Conservation (phyloP, 2,329 filamentous ascomycete genomes). For the Sporothrix luriei region DNA sequence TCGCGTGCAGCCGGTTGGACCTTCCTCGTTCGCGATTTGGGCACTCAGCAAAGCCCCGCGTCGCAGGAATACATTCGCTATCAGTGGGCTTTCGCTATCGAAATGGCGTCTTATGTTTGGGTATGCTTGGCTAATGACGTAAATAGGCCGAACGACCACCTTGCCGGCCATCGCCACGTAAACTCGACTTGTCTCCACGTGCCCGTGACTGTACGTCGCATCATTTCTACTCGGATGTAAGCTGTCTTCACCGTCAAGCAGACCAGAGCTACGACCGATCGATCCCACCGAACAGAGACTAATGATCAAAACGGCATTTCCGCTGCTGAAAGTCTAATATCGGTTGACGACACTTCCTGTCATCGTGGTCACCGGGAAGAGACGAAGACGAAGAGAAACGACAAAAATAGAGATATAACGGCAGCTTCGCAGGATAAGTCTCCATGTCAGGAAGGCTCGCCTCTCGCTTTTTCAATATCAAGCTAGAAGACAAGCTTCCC, state of each 20-base stretch:
- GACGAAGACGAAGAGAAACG: not conserved
- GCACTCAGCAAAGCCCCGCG: conserved; percentile 1
- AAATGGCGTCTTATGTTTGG: not conserved
- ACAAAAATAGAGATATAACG: not conserved
- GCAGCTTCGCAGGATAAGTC: no score
- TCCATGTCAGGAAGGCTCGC: no score
- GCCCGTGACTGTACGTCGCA: conserved; percentile 4
- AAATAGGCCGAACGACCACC: not conserved
- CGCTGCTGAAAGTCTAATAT: not conserved
- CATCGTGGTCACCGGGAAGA: not conserved
- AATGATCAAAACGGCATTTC: not conserved
- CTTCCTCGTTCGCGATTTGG: conserved; percentile 15
- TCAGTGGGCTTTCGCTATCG: conserved; percentile 10
- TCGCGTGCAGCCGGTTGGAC: conserved; percentile 6
- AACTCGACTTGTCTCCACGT: conserved; percentile 10
- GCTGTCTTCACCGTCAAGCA: not conserved
- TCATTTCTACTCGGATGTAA: not conserved
- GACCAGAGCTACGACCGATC: not conserved
- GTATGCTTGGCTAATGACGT: not conserved
- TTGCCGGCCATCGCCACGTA: not conserved
- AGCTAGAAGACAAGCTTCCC: not conserved
- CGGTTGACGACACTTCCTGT: not conserved
- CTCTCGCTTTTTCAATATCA: not conserved
- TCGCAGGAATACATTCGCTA: not conserved
- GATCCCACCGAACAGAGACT: not conserved